Base-by-base conservation (phyloP, 768 basidiomycete genomes). In the Tricholoma bakamatsutake region DNA sequence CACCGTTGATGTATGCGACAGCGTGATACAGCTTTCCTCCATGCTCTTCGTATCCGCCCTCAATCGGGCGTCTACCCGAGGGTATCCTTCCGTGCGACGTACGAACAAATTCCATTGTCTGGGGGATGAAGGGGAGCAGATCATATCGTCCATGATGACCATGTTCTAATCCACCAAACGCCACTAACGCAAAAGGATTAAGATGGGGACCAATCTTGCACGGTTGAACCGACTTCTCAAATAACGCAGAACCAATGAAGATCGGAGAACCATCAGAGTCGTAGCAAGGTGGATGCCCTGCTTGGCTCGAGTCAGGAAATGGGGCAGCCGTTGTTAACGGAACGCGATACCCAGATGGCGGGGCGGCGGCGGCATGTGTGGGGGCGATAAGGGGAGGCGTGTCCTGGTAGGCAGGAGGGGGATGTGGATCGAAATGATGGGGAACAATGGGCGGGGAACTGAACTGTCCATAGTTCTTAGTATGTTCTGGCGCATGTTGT, bases 181-280 rank as follows among this genome's bases (percentile, higher is more conserved):
- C 75, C 1, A 90, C 84, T 21, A 77, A 64, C 68, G 81, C 57
- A 68, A 73, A 60, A 59, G 78, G 64, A n/a, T 67, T 63, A n/a
- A 88, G 79, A 59, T 76, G 67, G 9, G 84, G 81, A 1, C 74
- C 82, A 61, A 92, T 81, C 74, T 93, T 93, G 80, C 90, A 92
- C 3, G 90, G 90, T 57, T 93, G 90, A 2, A 91, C 87, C 0
- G 84, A 82, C 57, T 74, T 71, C 54, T 72, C 74, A 64, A 90
- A 74, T 46, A 91, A 70, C 10, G 88, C 90, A 4, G 87, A 88
- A 12, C 89, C 90, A 31, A 93, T 61, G 71, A 77, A 93, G 57
- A 91, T 65, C 5, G 85, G 84, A 1, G 79, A 77, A 1, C 82
- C 80, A 62, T 87, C 82, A 1, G 72, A 67, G 63, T 93, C 88